These are phyloP conservation scores for Anethum foeniculum DNA, from an alignment of 140 eudicot species.

Conservation along the genomic window DNA sequence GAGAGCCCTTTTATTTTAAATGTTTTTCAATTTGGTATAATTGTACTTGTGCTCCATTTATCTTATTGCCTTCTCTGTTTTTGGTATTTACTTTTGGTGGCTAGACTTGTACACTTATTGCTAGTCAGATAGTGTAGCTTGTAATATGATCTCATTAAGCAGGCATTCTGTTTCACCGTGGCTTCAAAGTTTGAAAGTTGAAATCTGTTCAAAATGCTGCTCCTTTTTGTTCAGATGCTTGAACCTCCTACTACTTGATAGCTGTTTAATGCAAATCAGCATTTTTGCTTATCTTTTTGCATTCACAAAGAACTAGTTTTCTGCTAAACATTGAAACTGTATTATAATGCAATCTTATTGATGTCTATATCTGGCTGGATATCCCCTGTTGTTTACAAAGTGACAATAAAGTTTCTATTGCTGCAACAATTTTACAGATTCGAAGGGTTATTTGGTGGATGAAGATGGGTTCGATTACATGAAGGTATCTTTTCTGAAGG, in stretches of 20 bases:
- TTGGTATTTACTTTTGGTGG: neutral
- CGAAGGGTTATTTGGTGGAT: slow-evolving; percentile 94
- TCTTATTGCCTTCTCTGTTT: neutral
- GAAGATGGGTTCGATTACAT: slow-evolving; percentile 91
- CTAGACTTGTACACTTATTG: neutral
- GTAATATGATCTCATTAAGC: neutral
- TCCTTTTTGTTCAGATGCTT: neutral
- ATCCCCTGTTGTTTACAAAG: neutral
- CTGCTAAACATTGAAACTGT: neutral
- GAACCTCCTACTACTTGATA: neutral
- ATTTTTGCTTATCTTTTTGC: neutral
- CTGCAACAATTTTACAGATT: slow-evolving; percentile 41
- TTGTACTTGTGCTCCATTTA: neutral
- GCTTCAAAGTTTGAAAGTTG: neutral
- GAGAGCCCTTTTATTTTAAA: neutral
- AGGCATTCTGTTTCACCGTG: neutral
- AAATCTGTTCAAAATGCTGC: neutral
- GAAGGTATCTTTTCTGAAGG: slow-evolving; percentile 80
- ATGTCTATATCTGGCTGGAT: neutral
- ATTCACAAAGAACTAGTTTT: neutral
- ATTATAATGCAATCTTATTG: neutral
- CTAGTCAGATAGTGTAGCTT: neutral
- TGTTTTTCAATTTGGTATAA: neutral
- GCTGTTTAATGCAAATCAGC: neutral
- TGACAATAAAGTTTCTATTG: neutral